Percentiles rank a stretch among this genome's conserved stretches.
phyloP scores from a whole-genome alignment of 768 basidiomycete genomes.

The Naematelia encephala region DNA sequence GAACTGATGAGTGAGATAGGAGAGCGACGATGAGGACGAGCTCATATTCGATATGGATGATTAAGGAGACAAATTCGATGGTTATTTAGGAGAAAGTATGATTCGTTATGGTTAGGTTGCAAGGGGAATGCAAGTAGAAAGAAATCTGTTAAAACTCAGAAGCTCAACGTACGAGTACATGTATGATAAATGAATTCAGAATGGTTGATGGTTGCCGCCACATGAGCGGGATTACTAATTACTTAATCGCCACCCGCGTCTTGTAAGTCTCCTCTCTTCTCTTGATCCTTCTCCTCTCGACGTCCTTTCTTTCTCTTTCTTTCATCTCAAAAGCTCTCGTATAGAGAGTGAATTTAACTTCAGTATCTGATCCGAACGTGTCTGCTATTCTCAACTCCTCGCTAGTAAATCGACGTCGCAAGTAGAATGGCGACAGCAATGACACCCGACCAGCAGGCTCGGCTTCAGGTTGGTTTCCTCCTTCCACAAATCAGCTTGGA shows the following conservation, averaged over 20 bases:
- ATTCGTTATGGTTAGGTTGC: no score
- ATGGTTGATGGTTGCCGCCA: not conserved
- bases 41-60: constrained; percentile 10
- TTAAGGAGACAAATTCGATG: not conserved
- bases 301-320: not conserved
- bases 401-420: no score
- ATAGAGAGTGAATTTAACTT: no score
- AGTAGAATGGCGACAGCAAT: no score
- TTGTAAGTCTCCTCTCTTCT: not conserved
- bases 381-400: no score
- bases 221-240: not conserved
- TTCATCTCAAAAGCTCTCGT: not conserved
- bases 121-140: not conserved
- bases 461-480: constrained; percentile 3
- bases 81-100: no score
- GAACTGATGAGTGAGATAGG: constrained; percentile 6
- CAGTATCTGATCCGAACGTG: not conserved
- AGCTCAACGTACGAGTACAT: not conserved
- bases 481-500: no score
- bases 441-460: constrained; percentile 1
- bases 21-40: constrained; percentile 1
- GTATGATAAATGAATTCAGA: not conserved
- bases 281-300: not conserved
- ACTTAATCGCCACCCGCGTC: no score
- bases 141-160: not conserved